phyloP scores from a whole-genome alignment of 495 filamentous ascomycete genomes.

The Hypoxylon perforatum region DNA sequence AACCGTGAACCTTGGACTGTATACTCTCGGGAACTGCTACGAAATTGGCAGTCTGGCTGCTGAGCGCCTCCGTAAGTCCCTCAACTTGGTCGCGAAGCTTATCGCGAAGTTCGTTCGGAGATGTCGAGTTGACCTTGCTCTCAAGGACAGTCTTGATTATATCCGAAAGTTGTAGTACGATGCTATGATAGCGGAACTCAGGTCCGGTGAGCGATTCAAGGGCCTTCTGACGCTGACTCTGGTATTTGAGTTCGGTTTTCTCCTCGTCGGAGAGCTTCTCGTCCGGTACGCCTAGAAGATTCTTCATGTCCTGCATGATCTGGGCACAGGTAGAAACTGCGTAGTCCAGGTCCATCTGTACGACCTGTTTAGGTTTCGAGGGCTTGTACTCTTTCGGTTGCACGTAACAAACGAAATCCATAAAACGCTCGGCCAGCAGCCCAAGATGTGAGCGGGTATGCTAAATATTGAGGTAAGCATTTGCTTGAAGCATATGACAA shows the following conservation, averaged over 20 bases:
- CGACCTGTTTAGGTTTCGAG: conserved; percentile 44
- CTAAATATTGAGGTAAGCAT: conserved; percentile 38
- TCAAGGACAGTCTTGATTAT: conserved; percentile 33
- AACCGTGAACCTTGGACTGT: conserved; percentile 31
- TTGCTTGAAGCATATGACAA: neutral
- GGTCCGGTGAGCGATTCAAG: conserved; percentile 30
- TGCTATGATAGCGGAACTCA: conserved; percentile 31
- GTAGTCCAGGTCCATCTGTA: conserved; percentile 51
- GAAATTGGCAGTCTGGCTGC: conserved; percentile 40
- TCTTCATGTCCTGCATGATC: conserved; percentile 48
- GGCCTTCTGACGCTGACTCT: neutral
- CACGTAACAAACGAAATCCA: conserved; percentile 54
- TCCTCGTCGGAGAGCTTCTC: conserved; percentile 1
- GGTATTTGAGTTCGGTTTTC: neutral
- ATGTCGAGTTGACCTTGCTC: neutral
- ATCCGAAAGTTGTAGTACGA: conserved; percentile 31
- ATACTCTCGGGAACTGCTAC: conserved; percentile 25
- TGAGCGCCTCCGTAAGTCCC: conserved; percentile 31
- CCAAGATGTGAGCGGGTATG: conserved; percentile 53
- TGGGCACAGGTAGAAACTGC: conserved; percentile 39
- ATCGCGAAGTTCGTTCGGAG: conserved; percentile 17
- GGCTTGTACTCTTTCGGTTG: conserved; percentile 58
- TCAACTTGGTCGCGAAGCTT: neutral
- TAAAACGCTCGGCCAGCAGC: conserved; percentile 55
- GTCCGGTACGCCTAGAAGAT: conserved; percentile 29